Conservation (phyloP, 2,329 filamentous ascomycete species). For the Parastagonospora avenae region DNA sequence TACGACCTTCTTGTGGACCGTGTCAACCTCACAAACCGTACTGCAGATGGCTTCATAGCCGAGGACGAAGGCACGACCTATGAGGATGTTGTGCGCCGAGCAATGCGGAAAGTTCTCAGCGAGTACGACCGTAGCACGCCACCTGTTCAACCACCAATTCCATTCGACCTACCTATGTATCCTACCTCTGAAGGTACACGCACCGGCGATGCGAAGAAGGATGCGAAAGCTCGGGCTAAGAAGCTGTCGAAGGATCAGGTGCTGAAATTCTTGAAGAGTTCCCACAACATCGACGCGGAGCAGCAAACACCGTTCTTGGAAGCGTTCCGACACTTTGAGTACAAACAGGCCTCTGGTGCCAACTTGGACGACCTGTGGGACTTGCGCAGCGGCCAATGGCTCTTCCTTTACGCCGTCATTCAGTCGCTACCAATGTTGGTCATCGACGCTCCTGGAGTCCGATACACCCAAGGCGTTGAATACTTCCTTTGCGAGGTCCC, state of each 20-base stretch:
- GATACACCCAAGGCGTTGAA: conserved; percentile 73
- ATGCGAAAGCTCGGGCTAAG: conserved; percentile 71
- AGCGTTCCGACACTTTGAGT: conserved; percentile 73
- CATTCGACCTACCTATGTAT: conserved; percentile 82
- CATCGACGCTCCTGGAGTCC: conserved; percentile 73
- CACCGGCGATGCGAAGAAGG: conserved; percentile 72
- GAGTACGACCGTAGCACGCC: conserved; percentile 91
- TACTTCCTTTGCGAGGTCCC: conserved; percentile 82
- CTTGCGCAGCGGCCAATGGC: conserved; percentile 76
- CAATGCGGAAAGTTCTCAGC: conserved; percentile 77
- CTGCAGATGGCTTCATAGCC: conserved; percentile 69
- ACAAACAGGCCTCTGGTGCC: conserved; percentile 68
- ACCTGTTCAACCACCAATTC: conserved; percentile 87
- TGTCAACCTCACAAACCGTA: conserved; percentile 75
- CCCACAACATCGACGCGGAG: conserved; percentile 78
- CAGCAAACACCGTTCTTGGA: conserved; percentile 67
- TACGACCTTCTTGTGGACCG: conserved; percentile 91
- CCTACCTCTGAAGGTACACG: conserved; percentile 71
- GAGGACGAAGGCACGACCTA: conserved; percentile 57
- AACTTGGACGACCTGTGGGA: conserved; percentile 71
- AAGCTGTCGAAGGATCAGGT: conserved; percentile 81
- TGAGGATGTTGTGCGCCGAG: conserved; percentile 65
- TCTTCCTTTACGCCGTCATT: conserved; percentile 79
- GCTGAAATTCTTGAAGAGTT: conserved; percentile 74
- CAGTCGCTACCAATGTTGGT: conserved; percentile 80